Base-by-base conservation (phyloP, 2,329 filamentous ascomycete species). In the Ceratocystis lukuohia region DNA sequence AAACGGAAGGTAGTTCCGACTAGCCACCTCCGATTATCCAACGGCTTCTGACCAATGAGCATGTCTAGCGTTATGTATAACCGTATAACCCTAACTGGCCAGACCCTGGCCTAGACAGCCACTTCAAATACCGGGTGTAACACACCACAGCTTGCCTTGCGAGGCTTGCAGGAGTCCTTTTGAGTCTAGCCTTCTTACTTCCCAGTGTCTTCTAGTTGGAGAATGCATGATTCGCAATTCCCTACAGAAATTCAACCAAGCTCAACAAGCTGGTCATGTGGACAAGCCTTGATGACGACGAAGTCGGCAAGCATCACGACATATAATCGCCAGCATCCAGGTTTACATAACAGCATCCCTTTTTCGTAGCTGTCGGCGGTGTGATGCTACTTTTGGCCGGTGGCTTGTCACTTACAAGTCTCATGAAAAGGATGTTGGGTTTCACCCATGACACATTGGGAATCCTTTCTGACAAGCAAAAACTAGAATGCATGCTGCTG, bases 381-480 rank as follows among this genome's bases (percentile, higher is more conserved):
- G 50, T 56, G 0, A 5, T 56, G 25, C 50, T 56, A 56, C 50
- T 56, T 30, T 30, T 56, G 50, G 22, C 50, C 50, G 20, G 7
- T 28, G 22, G 50, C n/a, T 56, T 56, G 10, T 56, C 50, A 56
- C 50, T 56, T 30, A 28, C 22, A 56, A 56, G 50, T 56, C 50
- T 56, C 20, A 25, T 15, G 20, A 56, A 56, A 56, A 10, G 2
- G 20, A 25, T 10, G 12, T 25, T 20, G 20, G 50, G 50, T 30
- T 56, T 30, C 50, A 56, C 25, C 22, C 50, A 30, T 65, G 46
- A 65, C 63, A 20, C 41, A 65, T 65, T 22, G 6, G 15, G 20
- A 28, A 59, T 59, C 63, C 63, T 65, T 65, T 41, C 37, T 65
- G 63, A 65, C 63, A 65, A 22, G 25, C 20, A 25, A 37, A 65